Conservation (phyloP, 164 flowering plant genomes). For the Chimonanthus praecox region DNA sequence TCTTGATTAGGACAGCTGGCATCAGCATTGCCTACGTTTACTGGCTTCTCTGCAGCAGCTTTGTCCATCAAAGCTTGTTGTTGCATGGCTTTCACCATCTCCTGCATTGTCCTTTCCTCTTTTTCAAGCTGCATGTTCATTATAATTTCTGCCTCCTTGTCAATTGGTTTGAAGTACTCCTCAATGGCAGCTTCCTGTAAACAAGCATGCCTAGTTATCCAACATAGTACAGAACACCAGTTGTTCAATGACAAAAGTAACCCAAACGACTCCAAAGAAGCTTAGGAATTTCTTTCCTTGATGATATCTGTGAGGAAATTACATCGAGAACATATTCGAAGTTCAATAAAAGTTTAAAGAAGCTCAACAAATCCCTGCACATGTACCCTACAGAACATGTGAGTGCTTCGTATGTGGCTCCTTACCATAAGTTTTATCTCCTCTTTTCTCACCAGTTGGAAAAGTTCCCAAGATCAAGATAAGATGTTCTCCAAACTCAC, state of each 20-base stretch:
- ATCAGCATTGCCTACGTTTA: conserved; percentile 1
- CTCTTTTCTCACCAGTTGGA: no score
- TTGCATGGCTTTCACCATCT: conserved; percentile 50
- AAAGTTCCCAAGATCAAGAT: no score
- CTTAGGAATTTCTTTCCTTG: neutral
- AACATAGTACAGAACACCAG: neutral
- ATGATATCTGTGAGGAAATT: neutral
- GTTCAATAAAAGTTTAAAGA: neutral
- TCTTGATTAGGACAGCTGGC: conserved; percentile 11
- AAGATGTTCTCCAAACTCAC: no score
- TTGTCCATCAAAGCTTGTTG: conserved; percentile 35
- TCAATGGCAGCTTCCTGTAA: conserved; percentile 71
- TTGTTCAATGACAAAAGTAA: neutral
- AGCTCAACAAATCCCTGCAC: neutral
- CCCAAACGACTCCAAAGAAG: neutral
- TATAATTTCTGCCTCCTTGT: conserved; percentile 51
- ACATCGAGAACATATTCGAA: neutral
- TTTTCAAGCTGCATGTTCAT: conserved; percentile 65
- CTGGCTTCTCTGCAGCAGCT: conserved; percentile 14
- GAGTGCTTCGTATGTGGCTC: no score
- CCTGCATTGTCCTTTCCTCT: conserved; percentile 51
- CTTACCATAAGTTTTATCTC: no score
- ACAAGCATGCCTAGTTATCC: neutral
- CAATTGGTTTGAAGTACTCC: conserved; percentile 72
- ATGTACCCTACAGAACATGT: no score